Evolutionary conservation across 1,139 yeast genomes (phyloP), one percentile per base, ranked within the genome.

Genomic region (Suzukiozyma palmioleophila): DNA sequence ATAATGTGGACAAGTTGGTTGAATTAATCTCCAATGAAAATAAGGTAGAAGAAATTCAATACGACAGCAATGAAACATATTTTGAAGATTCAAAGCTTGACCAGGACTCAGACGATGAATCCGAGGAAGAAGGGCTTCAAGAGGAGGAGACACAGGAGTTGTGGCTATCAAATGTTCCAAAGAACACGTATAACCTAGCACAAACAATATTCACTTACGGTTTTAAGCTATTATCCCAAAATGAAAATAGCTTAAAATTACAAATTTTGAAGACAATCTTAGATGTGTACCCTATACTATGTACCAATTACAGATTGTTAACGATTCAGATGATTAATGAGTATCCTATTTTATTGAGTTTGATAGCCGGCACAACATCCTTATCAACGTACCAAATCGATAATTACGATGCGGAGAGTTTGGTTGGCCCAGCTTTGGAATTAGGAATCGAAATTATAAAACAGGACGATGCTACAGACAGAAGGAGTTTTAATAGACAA

Each of bases 111-210:
- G 78, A 72, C 39, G 75, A 66, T 36, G 79, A 69, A 27, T 66
- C 62, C 3, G 70, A 62, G 13, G 41, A 40, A 3, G 63, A 51
- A 3, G 62, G 54, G n/a, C 57, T 53, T n/a, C 52, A 54, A 4
- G 51, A 48, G 35, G 48, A 49, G 22, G 49, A 51, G 42, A 45
- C 50, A 38, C 53, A 43, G 24, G 60, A 57, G 13, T 33, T 33
- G 2, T 88, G 96, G 96, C 49, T 54, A 0, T 82, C 90, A 0
- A 77, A 79, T 0, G 64, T 89, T 1, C 85, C 94, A 0, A 64
- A 72, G 35, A 59, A 70, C 2, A 64, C 81, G 0, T 89, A 85
- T 53, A 56, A 63, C 35, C 64, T 82, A 2, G 62, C 84, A 0
- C 77, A 81, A 39, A 76, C 77, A 42, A 79, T 92, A 8, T 70